Percentiles rank a stretch among this genome's conserved stretches.
Evolutionary conservation across 345 rosid genomes (phyloP).

Genomic region (Pistacia integerrima): DNA sequence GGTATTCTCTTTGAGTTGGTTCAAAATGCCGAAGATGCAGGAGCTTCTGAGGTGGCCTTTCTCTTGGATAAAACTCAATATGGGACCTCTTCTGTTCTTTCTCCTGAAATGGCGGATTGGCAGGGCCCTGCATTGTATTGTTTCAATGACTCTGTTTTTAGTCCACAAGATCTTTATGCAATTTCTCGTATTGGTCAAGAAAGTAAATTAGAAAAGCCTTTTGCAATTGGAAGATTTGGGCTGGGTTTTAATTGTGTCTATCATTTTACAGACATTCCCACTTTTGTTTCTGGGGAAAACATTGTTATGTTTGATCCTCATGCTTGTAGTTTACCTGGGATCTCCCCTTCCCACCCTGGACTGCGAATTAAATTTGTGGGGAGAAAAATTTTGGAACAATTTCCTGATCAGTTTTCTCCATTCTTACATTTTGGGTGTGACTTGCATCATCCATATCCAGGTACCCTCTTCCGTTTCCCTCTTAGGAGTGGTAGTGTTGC

Average conservation of each 20-base stretch:
- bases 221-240: slow-evolving; percentile 96
- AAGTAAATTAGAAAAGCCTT: slow-evolving; percentile 94
- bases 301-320: slow-evolving; percentile 98
- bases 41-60: slow-evolving; percentile 89
- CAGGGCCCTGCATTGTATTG: slow-evolving; percentile 98
- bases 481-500: slow-evolving; percentile 76
- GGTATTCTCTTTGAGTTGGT: slow-evolving; percentile 93
- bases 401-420: slow-evolving; percentile 96
- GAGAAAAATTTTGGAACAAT: slow-evolving; percentile 86
- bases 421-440: slow-evolving; percentile 95
- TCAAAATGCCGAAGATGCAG: slow-evolving; percentile 97
- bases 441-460: slow-evolving; percentile 76
- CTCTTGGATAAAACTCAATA: slow-evolving; percentile 93
- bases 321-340: slow-evolving; percentile 90
- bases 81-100: slow-evolving; percentile 94
- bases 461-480: slow-evolving; percentile 95
- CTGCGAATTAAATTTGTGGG: slow-evolving; percentile 87
- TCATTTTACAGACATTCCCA: slow-evolving; percentile 93
- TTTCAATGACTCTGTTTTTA: slow-evolving; percentile 92
- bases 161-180: slow-evolving; percentile 92
- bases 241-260: slow-evolving; percentile 96
- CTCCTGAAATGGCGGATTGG: slow-evolving; percentile 99
- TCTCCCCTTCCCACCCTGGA: slow-evolving; percentile 96
- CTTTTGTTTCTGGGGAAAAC: slow-evolving; percentile 96
- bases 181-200: slow-evolving; percentile 98